phyloP scores from a whole-genome alignment of 2,329 filamentous ascomycete species.

The Exophiala bonariae region DNA sequence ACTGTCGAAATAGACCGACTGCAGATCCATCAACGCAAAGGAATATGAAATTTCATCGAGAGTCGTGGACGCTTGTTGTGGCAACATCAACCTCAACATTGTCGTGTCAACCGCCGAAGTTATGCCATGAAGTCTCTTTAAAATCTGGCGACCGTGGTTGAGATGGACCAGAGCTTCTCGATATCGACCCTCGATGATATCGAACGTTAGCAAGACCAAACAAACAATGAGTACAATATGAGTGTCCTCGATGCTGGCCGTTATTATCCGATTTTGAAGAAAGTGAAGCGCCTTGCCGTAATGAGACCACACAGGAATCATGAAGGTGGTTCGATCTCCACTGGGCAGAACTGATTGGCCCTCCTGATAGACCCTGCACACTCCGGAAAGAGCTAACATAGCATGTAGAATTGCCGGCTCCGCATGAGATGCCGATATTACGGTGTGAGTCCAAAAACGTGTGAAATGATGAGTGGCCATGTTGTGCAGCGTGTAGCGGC shows the following conservation, averaged over 20 bases:
- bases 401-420: not conserved
- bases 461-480: not conserved
- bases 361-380: not conserved
- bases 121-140: not conserved
- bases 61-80: not conserved
- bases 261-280: not conserved
- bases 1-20: slow-evolving; percentile 1
- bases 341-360: not conserved
- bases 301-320: not conserved
- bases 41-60: slow-evolving; percentile 2
- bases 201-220: slow-evolving; percentile 1
- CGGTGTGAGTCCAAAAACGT: slow-evolving; percentile 1
- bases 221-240: not conserved
- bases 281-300: slow-evolving; percentile 1
- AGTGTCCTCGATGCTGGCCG: not conserved
- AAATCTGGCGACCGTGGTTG: slow-evolving; percentile 3
- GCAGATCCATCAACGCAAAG: slow-evolving; percentile 1
- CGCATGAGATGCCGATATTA: not conserved
- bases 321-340: not conserved
- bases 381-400: slow-evolving; percentile 2
- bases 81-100: not conserved
- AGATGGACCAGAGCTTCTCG: not conserved
- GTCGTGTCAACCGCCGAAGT: not conserved
- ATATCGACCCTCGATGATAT: slow-evolving; percentile 3
- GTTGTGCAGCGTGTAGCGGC: not conserved